Evolutionary conservation across 148 eudicot genomes (phyloP).

Genomic region (Heliamphora exappendiculata): DNA sequence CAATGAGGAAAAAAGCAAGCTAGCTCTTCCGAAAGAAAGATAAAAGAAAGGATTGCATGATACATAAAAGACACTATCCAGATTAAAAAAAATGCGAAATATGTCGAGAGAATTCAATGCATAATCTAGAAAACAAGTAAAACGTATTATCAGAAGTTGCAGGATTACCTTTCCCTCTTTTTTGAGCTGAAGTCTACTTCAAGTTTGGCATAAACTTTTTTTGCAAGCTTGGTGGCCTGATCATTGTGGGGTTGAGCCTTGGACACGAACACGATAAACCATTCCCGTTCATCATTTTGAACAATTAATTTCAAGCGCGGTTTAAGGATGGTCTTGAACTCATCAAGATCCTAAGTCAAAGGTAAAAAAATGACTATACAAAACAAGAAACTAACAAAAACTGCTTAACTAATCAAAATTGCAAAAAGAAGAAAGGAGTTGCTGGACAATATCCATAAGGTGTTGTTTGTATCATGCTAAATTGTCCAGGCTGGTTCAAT

Average conservation of each 20-base stretch:
- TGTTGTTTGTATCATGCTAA: neutral
- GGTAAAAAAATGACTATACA: neutral
- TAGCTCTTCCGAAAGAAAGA: neutral
- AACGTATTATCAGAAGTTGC: conserved; percentile 6
- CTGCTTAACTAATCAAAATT: neutral
- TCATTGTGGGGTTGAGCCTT: conserved; percentile 85
- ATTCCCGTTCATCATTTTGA: conserved; percentile 89
- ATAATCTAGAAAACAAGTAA: conserved; percentile 1
- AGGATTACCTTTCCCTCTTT: conserved; percentile 79
- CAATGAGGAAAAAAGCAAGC: neutral
- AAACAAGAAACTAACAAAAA: neutral
- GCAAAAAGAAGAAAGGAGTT: neutral
- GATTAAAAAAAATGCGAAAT: neutral
- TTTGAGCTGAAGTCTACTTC: conserved; percentile 98
- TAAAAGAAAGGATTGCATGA: neutral
- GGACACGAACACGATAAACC: conserved; percentile 93
- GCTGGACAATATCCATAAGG: neutral
- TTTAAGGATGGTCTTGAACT: conserved; percentile 86
- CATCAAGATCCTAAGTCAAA: conserved; percentile 75
- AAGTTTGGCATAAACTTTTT: conserved; percentile 82
- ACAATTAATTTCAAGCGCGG: conserved; percentile 81
- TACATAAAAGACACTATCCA: neutral
- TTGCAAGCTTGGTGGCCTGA: conserved; percentile 88
- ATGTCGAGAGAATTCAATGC: neutral
- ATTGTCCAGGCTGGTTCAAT: neutral